Conservation (phyloP, 2,329 filamentous ascomycete species). For the Periconia sp. region DNA sequence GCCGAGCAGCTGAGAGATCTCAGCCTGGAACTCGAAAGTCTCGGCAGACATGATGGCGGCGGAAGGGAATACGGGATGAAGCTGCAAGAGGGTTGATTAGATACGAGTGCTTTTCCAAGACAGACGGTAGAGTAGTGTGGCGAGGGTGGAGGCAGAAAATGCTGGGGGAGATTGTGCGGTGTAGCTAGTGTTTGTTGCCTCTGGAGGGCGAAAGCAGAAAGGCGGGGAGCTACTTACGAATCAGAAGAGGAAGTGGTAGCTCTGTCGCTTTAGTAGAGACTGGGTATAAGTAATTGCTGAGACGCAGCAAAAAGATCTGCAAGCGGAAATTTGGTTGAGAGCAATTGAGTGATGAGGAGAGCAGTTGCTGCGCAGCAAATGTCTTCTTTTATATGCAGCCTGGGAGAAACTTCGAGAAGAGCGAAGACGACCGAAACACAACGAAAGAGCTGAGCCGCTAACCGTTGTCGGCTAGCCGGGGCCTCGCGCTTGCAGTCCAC, state of each 20-base stretch:
- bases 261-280: slow-evolving; percentile 9
- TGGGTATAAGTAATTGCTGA: slow-evolving; percentile 13
- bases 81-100: slow-evolving; percentile 3
- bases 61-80: slow-evolving; percentile 15
- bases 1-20: slow-evolving; percentile 99
- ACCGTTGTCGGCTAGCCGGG: too few relatives aligned
- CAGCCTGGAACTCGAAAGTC: slow-evolving; percentile 99
- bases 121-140: slow-evolving; percentile 10
- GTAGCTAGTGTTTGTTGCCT: not conserved
- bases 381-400: too few relatives aligned
- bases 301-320: slow-evolving; percentile 23
- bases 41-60: slow-evolving; percentile 72
- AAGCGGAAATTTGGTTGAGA: slow-evolving; percentile 12
- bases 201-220: not conserved
- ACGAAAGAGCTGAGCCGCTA: too few relatives aligned
- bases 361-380: slow-evolving; percentile 3
- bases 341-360: slow-evolving; percentile 26
- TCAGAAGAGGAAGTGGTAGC: slow-evolving; percentile 14
- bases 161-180: not conserved
- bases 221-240: not conserved
- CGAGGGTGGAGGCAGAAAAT: not conserved
- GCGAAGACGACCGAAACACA: too few relatives aligned
- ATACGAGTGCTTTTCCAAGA: not conserved
- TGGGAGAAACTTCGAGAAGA: not conserved
- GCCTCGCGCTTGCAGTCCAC: too few relatives aligned